Percentiles rank a stretch among this genome's conserved stretches.
Conservation (phyloP, 2,329 filamentous ascomycete genomes). For the Hypoxylon sp. region DNA sequence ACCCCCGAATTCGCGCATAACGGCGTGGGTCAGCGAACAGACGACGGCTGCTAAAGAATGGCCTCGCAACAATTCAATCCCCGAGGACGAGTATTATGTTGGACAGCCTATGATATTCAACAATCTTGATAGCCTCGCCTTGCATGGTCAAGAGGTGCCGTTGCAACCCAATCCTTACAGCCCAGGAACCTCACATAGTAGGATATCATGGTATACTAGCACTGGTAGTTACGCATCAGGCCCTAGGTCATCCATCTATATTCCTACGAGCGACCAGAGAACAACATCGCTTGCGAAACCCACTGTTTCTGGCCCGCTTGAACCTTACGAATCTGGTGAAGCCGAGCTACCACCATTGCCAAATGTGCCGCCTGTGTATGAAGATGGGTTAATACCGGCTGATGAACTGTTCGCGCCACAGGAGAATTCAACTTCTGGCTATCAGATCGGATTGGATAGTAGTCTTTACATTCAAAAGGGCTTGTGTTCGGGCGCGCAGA, state of each 20-base stretch:
- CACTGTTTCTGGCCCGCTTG: slow-evolving; percentile 4
- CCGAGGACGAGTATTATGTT: slow-evolving; percentile 37
- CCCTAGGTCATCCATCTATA: slow-evolving; percentile 25
- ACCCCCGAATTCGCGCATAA: slow-evolving; percentile 40
- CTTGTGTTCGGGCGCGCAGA: slow-evolving; percentile 59
- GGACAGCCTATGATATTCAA: slow-evolving; percentile 37
- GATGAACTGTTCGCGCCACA: slow-evolving; percentile 38
- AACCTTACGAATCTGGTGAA: slow-evolving; percentile 13
- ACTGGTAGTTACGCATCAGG: slow-evolving; percentile 43
- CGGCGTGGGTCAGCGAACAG: slow-evolving; percentile 49
- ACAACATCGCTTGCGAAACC: slow-evolving; percentile 39
- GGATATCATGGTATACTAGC: slow-evolving; percentile 45
- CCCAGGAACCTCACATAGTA: slow-evolving; percentile 35
- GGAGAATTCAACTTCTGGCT: slow-evolving; percentile 30
- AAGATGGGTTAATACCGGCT: slow-evolving; percentile 46
- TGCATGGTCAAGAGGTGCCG: slow-evolving; percentile 31
- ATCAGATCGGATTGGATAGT: slow-evolving; percentile 56
- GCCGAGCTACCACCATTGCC: slow-evolving; percentile 10
- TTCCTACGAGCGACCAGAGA: slow-evolving; percentile 47
- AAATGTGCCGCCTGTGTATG: slow-evolving; percentile 26
- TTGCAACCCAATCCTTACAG: slow-evolving; percentile 31
- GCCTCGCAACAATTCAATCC: slow-evolving; percentile 40
- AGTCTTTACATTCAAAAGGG: slow-evolving; percentile 56
- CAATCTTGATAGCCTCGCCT: slow-evolving; percentile 36
- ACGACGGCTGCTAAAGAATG: slow-evolving; percentile 37